These are phyloP conservation scores for Haematococcus lacustris DNA, from an alignment of 139 green algal species.

Conservation along the genomic window DNA sequence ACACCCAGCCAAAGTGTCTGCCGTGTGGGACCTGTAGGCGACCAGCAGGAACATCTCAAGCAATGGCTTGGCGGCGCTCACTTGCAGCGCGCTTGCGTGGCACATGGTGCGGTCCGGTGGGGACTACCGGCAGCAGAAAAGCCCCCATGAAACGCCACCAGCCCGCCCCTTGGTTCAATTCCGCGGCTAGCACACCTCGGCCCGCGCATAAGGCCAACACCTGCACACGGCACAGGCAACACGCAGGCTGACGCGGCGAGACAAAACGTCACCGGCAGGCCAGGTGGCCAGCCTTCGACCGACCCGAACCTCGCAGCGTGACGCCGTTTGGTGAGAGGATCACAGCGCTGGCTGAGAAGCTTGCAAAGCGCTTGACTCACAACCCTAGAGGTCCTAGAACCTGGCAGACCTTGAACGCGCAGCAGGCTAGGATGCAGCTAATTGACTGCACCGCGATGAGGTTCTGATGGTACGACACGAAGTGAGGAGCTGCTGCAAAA, in stretches of 20 bases:
- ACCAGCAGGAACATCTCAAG: background rate
- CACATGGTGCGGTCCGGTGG: background rate
- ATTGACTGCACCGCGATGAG: background rate
- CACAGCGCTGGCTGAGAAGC: background rate
- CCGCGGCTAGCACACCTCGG: background rate
- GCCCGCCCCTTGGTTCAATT: background rate
- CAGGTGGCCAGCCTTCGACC: no score
- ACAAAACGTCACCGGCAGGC: no score
- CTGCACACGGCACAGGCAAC: background rate
- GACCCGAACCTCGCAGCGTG: background rate
- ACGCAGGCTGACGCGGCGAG: no score
- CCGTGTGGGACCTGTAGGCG: background rate
- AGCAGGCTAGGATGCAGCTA: conserved; percentile 5
- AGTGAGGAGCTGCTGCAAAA: background rate
- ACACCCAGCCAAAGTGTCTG: no score
- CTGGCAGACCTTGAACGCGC: conserved; percentile 11
- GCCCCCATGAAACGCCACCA: conserved; percentile 2
- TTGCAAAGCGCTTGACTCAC: background rate
- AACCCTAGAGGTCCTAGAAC: background rate
- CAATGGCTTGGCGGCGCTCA: background rate
- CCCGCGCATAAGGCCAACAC: background rate
- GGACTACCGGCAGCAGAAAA: conserved; percentile 4
- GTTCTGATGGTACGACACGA: background rate
- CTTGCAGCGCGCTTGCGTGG: background rate
- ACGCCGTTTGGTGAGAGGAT: background rate